These are phyloP conservation scores for Rossbeevera mucosa DNA, from an alignment of 768 basidiomycete species.

Conservation along the genomic window DNA sequence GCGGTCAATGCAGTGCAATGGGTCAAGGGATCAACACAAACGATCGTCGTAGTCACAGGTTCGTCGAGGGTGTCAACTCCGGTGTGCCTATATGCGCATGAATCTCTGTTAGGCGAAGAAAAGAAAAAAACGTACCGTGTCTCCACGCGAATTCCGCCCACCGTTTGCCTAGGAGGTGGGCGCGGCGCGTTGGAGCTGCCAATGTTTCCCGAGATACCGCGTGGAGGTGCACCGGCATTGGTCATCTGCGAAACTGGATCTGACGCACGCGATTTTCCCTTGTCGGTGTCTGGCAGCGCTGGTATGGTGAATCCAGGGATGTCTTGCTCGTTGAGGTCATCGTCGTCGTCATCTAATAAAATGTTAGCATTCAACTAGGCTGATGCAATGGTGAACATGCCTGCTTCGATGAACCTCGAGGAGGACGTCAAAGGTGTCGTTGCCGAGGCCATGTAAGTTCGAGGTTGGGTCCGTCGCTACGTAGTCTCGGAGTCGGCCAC, in stretches of 20 bases:
- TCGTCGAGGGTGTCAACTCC: constrained; percentile 89
- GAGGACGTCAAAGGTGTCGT: constrained; percentile 53
- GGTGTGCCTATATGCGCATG: constrained; percentile 47
- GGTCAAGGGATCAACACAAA: constrained; percentile 37
- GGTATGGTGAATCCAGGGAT: constrained; percentile 79
- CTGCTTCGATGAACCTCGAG: constrained; percentile 80
- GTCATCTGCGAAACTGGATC: constrained; percentile 46
- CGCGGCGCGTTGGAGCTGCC: constrained; percentile 44
- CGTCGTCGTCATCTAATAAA: constrained; percentile 57
- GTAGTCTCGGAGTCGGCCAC: constrained; percentile 1
- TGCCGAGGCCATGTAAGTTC: constrained; percentile 18
- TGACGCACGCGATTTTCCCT: constrained; percentile 67
- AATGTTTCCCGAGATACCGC: constrained; percentile 67
- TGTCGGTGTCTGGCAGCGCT: constrained; percentile 45
- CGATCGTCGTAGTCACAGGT: constrained; percentile 84
- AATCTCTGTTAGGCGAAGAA: neutral
- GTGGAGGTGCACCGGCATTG: constrained; percentile 30
- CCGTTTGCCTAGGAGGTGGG: constrained; percentile 51
- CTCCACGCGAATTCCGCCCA: constrained; percentile 87
- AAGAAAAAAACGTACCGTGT: constrained; percentile 55
- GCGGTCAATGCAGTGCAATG: constrained; percentile 5
- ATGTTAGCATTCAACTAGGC: constrained; percentile 1
- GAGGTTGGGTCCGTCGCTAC: neutral
- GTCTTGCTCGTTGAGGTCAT: constrained; percentile 76
- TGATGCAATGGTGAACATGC: constrained; percentile 30